Base-by-base conservation (phyloP, 2,329 filamentous ascomycete genomes). In the Magnaporthiopsis incrustans region DNA sequence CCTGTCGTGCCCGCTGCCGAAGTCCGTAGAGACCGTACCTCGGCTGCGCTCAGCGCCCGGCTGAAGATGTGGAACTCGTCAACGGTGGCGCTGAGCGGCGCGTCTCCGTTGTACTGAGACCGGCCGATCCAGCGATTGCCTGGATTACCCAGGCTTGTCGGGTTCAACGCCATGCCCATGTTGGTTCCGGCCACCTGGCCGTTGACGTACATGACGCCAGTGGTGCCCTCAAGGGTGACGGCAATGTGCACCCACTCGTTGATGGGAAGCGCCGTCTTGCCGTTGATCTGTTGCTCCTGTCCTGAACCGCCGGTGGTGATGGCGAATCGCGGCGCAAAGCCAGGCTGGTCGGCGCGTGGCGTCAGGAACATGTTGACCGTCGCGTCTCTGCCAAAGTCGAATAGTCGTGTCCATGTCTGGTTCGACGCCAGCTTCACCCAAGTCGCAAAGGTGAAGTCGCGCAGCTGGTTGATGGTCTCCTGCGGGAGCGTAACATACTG, bases 61-160 rank as follows among this genome's bases (percentile, higher is more conserved):
- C 66, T 64, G 61, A 69, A 69, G 60, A 69, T 60, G 57, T 69
- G 68, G 27, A 68, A 68, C 57, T 69, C 68, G 64, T 69, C 68
- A 25, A 69, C 59, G 4, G 67, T 65, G 60, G 67, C 68, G 25
- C 68, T 62, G 15, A 69, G 65, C 5, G 61, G 57, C 5, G 63
- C 59, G 44, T 68, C 66, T 25, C 61, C 64, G 22, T 6, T 30
- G 30, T 65, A 67, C 58, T 69, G 68, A 10, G 68, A 68, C 30
- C 68, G 67, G 12, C 68, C 68, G 44, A 69, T 67, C 68, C 68
- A 69, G n/a, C 68, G 63, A 18, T 69, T 69, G 15, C 66, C 66
- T 11, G 68, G 68, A 35, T 64, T 68, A 64, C 67, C 64, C 4
- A 69, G 64, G 33, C 65, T 65, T 15, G 62, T 61, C 4, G 68